Evolutionary conservation across 192 early-diverging fungal species (phyloP), one percentile per base, ranked within the genome.

Genomic region (Coemansia sp.): DNA sequence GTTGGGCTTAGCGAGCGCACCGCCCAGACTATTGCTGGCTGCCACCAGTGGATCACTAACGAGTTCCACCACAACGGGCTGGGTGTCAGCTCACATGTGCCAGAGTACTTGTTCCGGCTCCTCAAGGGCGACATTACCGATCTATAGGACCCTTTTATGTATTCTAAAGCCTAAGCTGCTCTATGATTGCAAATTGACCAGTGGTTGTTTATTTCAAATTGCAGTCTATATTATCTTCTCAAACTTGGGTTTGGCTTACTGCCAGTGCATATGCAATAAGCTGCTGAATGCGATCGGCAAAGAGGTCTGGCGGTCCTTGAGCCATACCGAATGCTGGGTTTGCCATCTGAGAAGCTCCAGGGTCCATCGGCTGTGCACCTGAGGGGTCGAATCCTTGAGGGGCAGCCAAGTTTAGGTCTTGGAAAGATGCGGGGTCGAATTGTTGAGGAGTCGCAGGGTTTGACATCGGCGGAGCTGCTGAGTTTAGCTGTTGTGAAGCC

Each of bases 41-140:
- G 84, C 58, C 71, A 72, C 26, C 84, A 83, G 25, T 89, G 85
- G 85, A 76, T 89, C 37, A 87, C 87, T 2, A 89, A 89, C 64
- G 85, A 87, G 63, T 89, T 76, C 73, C 84, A 82, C 58, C 87
- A 87, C 66, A 85, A 86, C 63, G 87, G 86, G 3, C 61, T 60
- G 12, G 74, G 77, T 58, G 82, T 63, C 23, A 86, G 87, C 63
- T 54, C 71, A 17, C 77, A 73, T 24, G 68, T 89, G 50, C 56
- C 87, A 23, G 70, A 65, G 7, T 85, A 89, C 62, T 62, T 89
- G 14, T 72, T 87, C 20, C 75, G 75, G 50, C 65, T 89, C 53
- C 79, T 82, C 14, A 82, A 78, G 31, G 81, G 81, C 21, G 87
- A 86, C 31, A 67, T 82, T 18, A 64, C 70, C 14, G 72, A 81